Percentiles rank a stretch among this genome's conserved stretches.
Evolutionary conservation across 352 stramenopile species (phyloP).

Genomic region (Pythium scleroteichum): DNA sequence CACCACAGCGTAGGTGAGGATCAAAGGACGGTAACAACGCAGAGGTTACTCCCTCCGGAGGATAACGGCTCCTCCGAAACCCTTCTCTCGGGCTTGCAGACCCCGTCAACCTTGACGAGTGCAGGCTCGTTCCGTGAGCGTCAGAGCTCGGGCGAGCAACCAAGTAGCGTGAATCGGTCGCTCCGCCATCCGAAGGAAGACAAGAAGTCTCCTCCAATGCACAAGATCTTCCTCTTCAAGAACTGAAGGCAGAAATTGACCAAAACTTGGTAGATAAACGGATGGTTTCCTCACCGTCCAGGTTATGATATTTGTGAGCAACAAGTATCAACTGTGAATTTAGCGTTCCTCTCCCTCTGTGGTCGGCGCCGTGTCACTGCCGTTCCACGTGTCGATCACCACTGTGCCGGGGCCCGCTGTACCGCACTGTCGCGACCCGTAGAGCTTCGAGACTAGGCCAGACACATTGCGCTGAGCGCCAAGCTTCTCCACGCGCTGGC

Average conservation of each 20-base stretch:
- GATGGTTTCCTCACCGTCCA: no score
- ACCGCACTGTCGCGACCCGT: constrained; percentile 70
- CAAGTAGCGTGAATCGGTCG: background rate
- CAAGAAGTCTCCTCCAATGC: constrained; percentile 26
- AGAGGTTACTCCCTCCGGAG: constrained; percentile 4
- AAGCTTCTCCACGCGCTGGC: constrained; percentile 53
- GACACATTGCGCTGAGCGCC: constrained; percentile 53
- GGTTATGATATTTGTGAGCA: background rate
- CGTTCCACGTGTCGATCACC: constrained; percentile 59
- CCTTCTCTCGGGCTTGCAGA: background rate
- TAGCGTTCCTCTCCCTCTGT: constrained; percentile 2
- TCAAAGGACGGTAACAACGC: background rate
- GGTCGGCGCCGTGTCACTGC: constrained; percentile 20
- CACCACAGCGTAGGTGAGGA: constrained; percentile 11
- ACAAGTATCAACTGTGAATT: background rate
- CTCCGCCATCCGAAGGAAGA: constrained; percentile 4
- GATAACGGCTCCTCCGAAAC: background rate
- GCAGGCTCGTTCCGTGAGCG: constrained; percentile 5
- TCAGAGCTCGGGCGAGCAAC: constrained; percentile 14
- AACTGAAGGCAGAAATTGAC: constrained; percentile 14
- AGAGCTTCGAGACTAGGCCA: constrained; percentile 69
- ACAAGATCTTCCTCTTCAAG: constrained; percentile 44
- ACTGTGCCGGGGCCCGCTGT: constrained; percentile 65
- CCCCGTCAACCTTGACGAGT: background rate
- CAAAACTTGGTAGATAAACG: no score